Conservation (phyloP, 345 rosid genomes). For the Linum tenue region DNA sequence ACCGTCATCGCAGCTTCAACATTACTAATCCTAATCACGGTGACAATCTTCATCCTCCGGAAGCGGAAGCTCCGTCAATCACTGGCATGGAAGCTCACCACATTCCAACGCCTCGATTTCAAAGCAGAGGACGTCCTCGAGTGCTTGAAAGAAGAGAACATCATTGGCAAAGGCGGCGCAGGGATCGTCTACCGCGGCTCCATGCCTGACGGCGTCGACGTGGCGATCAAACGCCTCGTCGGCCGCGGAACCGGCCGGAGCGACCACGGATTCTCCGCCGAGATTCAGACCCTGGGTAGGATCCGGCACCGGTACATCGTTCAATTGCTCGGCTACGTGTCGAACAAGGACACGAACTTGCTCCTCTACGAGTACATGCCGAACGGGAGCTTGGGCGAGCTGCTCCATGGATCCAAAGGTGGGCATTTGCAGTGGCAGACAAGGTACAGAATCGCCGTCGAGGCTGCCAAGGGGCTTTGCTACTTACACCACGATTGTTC, state of each 20-base stretch:
- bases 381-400: constrained; percentile 83
- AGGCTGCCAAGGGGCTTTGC: constrained; percentile 78
- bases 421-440: constrained; percentile 81
- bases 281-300: constrained; percentile 75
- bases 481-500: constrained; percentile 93
- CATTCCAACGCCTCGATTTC: constrained; percentile 70
- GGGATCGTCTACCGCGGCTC: constrained; percentile 83
- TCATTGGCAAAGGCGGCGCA: constrained; percentile 92
- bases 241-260: constrained; percentile 53
- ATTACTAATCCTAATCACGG: constrained; percentile 29
- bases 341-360: constrained; percentile 79
- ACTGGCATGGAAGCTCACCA: constrained; percentile 68
- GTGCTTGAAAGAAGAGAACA: constrained; percentile 76
- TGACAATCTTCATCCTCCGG: constrained; percentile 35
- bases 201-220: constrained; percentile 56
- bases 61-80: constrained; percentile 41
- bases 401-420: constrained; percentile 77
- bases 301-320: constrained; percentile 85
- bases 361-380: constrained; percentile 82
- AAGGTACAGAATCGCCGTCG: constrained; percentile 53
- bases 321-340: constrained; percentile 61
- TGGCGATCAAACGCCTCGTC: constrained; percentile 66
- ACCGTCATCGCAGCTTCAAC: constrained; percentile 34
- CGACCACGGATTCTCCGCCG: constrained; percentile 88
- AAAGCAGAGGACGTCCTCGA: constrained; percentile 71